Base-by-base conservation (phyloP, 2,329 filamentous ascomycete species). In the Aspergillus sp. region DNA sequence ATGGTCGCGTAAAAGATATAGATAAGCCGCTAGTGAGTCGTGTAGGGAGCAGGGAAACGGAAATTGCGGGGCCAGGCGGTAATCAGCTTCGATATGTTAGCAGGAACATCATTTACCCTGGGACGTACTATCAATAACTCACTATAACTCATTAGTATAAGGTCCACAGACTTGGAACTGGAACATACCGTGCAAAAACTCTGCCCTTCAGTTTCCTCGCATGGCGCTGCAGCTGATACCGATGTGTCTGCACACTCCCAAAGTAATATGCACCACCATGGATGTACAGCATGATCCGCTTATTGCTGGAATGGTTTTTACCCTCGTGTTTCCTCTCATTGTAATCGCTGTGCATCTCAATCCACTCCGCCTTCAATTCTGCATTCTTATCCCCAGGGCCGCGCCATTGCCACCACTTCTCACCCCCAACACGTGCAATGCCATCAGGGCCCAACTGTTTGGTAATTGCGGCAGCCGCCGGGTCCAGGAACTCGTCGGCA, bases 181-280 rank as follows among this genome's bases (percentile, higher is more conserved):
- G 23, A 49, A 9, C 73, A 64, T 73, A 78, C 77, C 76, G 90
- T 23, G 93, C 92, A 73, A 98, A 86, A 7, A 97, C 89, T 55
- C 92, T 84, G 17, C 92, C 93, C 74, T 95, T 92, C 60, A 99
- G 82, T 77, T 98, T 98, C 54, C 95, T 84, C 27, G 95, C 95
- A 81, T 98, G 93, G 49, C 93, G 84, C 75, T 99, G 95, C 82
- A 99, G 87, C 80, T 98, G 93, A 76, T 98, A 98, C n/a, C 95
- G 87, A 78, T 98, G 95, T 74, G 96, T 93, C 70, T 97, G 93
- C 39, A 97, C 88, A 66, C 91, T 96, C 14, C 95, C 93, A 72
- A 99, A 98, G 76, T 88, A 99, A 76, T 96, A 98, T 19, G 90
- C 93, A 6, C 93, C 93, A 14, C 95, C 95, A 70, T 98, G 95